Percentiles rank a stretch among this genome's conserved stretches.
These are phyloP conservation scores for Didymella glomerata DNA, from an alignment of 2,329 filamentous ascomycete genomes.

Conservation along the genomic window DNA sequence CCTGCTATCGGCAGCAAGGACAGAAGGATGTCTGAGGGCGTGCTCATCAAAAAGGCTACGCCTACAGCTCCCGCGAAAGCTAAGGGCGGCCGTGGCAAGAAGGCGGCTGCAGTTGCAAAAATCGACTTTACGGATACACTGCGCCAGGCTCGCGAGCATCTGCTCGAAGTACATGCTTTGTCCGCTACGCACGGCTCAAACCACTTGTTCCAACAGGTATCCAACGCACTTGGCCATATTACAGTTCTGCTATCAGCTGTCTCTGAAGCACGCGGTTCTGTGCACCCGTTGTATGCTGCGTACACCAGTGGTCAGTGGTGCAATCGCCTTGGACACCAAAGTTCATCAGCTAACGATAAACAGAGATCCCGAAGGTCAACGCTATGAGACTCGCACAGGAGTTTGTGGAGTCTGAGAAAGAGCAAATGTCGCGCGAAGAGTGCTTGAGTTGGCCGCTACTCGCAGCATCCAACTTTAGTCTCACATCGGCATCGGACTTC, in stretches of 20 bases:
- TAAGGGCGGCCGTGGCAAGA: slow-evolving; percentile 37
- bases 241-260: slow-evolving; percentile 53
- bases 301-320: slow-evolving; percentile 51
- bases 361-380: slow-evolving; percentile 75
- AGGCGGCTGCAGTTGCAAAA: slow-evolving; percentile 26
- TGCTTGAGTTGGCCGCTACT: slow-evolving; percentile 53
- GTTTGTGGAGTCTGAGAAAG: slow-evolving; percentile 60
- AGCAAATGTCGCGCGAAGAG: slow-evolving; percentile 48
- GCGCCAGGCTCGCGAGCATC: slow-evolving; percentile 69
- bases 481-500: slow-evolving; percentile 63
- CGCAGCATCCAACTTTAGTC: slow-evolving; percentile 42
- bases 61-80: slow-evolving; percentile 19
- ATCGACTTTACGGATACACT: slow-evolving; percentile 66
- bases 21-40: slow-evolving; percentile 36
- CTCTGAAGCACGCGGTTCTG: slow-evolving; percentile 39
- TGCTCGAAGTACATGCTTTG: slow-evolving; percentile 68
- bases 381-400: slow-evolving; percentile 72
- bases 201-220: slow-evolving; percentile 63
- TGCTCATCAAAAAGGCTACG: slow-evolving; percentile 24
- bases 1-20: slow-evolving; percentile 66
- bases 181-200: slow-evolving; percentile 64
- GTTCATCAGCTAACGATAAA: slow-evolving; percentile 13
- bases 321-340: too few relatives aligned
- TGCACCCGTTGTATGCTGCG: slow-evolving; percentile 53
- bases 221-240: slow-evolving; percentile 46